Evolutionary conservation across 2,329 filamentous ascomycete genomes (phyloP).

Genomic region (Spiromastix sp.): DNA sequence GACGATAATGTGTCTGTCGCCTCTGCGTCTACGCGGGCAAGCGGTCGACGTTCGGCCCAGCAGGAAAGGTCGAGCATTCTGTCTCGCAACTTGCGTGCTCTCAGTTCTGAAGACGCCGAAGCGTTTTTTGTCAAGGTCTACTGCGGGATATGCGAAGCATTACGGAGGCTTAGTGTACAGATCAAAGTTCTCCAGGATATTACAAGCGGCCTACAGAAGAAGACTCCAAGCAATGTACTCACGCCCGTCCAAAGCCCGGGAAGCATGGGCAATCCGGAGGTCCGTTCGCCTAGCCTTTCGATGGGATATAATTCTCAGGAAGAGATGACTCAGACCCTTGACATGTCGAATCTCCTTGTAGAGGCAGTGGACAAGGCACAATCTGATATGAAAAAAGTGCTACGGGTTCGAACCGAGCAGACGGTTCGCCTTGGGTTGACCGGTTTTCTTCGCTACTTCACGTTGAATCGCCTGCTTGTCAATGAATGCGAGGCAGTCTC

Average conservation of each 20-base stretch:
- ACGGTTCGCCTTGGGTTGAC: constrained; percentile 56
- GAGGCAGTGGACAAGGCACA: constrained; percentile 74
- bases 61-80: constrained; percentile 83
- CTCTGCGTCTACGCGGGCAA: constrained; percentile 65
- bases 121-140: constrained; percentile 72
- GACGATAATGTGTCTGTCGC: constrained; percentile 86
- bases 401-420: constrained; percentile 68
- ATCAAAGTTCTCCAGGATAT: constrained; percentile 88
- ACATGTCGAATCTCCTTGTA: constrained; percentile 66
- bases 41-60: constrained; percentile 57
- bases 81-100: constrained; percentile 71
- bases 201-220: constrained; percentile 51
- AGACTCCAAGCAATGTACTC: constrained; percentile 2
- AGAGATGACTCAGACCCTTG: constrained; percentile 65
- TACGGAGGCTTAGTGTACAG: constrained; percentile 80
- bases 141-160: constrained; percentile 72
- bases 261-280: constrained; percentile 12
- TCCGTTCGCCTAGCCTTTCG: constrained; percentile 25
- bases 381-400: constrained; percentile 56
- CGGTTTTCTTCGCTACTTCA: constrained; percentile 72
- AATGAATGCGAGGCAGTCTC: constrained; percentile 81
- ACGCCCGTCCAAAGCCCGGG: constrained; percentile 9
- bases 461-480: constrained; percentile 69
- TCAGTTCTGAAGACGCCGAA: constrained; percentile 78
- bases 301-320: constrained; percentile 47